phyloP scores from a whole-genome alignment of 208 protist genomes.

The Acanthamoeba culbertsoni region DNA sequence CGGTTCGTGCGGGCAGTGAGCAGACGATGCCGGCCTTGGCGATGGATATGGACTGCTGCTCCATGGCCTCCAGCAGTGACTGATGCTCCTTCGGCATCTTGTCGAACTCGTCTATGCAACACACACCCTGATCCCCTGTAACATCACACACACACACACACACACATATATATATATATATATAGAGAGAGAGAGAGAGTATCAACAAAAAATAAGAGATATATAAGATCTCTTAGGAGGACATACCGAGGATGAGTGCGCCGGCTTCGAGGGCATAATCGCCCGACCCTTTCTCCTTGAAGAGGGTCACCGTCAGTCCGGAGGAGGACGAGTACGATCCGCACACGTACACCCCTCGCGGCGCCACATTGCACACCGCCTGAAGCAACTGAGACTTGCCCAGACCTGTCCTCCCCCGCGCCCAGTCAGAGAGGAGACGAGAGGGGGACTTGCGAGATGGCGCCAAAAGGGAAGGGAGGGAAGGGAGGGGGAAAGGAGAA shows the following conservation, averaged over 20 bases:
- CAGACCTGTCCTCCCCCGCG: conserved; percentile 94
- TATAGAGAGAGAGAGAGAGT: too few species aligned
- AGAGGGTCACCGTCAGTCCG: conserved; percentile 97
- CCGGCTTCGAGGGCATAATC: conserved; percentile 96
- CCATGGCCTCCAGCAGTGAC: conserved; percentile 99
- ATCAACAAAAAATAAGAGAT: too few species aligned
- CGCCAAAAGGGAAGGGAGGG: not conserved
- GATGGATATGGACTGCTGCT: conserved; percentile 98
- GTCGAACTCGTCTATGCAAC: conserved; percentile 99
- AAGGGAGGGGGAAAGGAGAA: not conserved
- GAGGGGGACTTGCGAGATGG: not conserved
- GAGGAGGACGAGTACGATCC: conserved; percentile 96
- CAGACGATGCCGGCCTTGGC: conserved; percentile 98
- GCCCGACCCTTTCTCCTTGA: conserved; percentile 85
- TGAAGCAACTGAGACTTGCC: conserved; percentile 97
- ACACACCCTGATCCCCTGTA: conserved; percentile 94
- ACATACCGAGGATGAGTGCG: conserved; percentile 76
- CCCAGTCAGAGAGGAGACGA: not conserved
- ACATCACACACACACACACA: conserved; percentile 77
- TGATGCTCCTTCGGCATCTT: conserved; percentile 98
- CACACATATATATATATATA: too few species aligned
- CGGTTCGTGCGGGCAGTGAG: conserved; percentile 94
- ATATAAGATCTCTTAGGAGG: too few species aligned
- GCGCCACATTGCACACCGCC: conserved; percentile 89
- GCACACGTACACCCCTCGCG: conserved; percentile 97